phyloP scores from a whole-genome alignment of 2,329 filamentous ascomycete genomes.

The Curvularia verruculosa region DNA sequence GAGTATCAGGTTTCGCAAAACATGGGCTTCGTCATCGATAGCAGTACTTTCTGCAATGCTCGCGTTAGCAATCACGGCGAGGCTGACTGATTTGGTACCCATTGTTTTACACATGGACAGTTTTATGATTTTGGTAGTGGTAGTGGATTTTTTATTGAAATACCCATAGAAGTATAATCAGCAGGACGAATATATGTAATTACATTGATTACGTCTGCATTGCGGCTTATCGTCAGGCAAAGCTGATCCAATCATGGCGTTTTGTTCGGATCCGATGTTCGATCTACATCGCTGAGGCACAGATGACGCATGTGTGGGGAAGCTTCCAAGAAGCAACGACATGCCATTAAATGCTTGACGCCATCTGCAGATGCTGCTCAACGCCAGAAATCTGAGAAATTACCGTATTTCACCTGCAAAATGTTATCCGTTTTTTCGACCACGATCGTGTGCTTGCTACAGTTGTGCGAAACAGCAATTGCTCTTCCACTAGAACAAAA shows the following conservation, averaged over 20 bases:
- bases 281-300: constrained; percentile 35
- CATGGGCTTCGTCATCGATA: constrained; percentile 52
- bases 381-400: background rate
- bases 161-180: constrained; percentile 12
- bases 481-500: constrained; percentile 41
- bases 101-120: background rate
- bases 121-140: background rate
- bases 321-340: constrained; percentile 17
- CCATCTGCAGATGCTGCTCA: background rate
- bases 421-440: constrained; percentile 25
- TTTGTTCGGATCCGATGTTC: constrained; percentile 1
- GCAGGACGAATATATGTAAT: constrained; percentile 10
- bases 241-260: constrained; percentile 18
- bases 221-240: constrained; percentile 7
- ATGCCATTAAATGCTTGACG: background rate
- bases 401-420: background rate
- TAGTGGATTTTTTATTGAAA: constrained; percentile 10
- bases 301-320: constrained; percentile 31
- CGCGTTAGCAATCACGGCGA: constrained; percentile 15
- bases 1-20: constrained; percentile 53
- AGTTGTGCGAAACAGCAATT: constrained; percentile 20
- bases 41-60: constrained; percentile 40
- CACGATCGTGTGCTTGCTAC: constrained; percentile 24
- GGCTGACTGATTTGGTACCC: background rate
- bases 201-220: constrained; percentile 9